Evolutionary conservation across 768 basidiomycete genomes (phyloP), one percentile per base, ranked within the genome.

Genomic region (Termitomyces eurrhizus): DNA sequence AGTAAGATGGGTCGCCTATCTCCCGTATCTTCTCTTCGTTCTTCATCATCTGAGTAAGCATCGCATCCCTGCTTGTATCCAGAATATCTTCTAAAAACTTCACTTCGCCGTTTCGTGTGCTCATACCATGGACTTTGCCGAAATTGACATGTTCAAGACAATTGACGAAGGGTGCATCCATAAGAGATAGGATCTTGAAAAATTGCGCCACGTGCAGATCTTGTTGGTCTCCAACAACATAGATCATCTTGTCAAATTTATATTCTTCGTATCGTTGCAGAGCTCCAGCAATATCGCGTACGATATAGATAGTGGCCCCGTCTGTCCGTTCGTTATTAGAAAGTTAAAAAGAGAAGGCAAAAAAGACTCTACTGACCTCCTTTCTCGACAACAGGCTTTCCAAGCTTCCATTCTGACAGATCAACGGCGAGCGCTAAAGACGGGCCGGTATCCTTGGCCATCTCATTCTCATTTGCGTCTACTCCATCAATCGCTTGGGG

Each of bases 11-110:
- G 71, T 98, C 85, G 67, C 91, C 91, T 39, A 98, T 82, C 29
- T 88, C 85, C 5, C 78, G 83, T 67, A 93, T 95, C 74, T 98
- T 98, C 56, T 86, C 93, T 74, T 92, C 87, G 70, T 97, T 97
- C 74, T 88, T 88, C 74, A 78, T 80, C 96, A 98, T 98, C 75
- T 95, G 92, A 59, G 95, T 93, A 74, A 93, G 92, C 95, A 98
- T 98, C 56, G 89, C 86, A 44, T 83, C 80, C 7, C 84, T 81
- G 0, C 94, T 93, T 67, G 95, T 93, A 66, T 87, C 83, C 69
- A 93, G 87, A 64, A 93, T 97, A 72, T 98, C 85, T 67, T 96
- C 87, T 36, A 98, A 76, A 82, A 98, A 98, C 58, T 95, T 92
- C 48, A 92, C 95, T 0, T 92, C 96, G 37, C 94, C 94, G 74